These are phyloP conservation scores for Boletus subcaerulescens DNA, from an alignment of 768 basidiomycete species.

Conservation along the genomic window DNA sequence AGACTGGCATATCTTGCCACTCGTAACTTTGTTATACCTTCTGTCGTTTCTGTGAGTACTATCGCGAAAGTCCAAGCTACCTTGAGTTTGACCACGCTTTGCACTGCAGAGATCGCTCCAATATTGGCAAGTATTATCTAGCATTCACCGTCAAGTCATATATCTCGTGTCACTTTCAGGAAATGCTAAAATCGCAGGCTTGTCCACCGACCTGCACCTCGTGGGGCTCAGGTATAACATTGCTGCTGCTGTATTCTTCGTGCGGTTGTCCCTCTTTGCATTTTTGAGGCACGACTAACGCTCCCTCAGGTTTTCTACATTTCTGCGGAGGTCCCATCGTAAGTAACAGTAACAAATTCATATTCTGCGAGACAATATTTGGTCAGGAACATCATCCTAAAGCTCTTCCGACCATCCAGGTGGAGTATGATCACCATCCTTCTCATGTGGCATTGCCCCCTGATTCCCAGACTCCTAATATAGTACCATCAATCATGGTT, in stretches of 20 bases:
- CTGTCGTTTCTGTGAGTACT: conserved; percentile 46
- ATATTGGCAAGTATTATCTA: conserved; percentile 35
- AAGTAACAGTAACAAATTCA: conserved; percentile 5
- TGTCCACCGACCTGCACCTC: conserved; percentile 38
- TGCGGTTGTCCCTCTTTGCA: conserved; percentile 3
- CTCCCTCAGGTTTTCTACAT: conserved; percentile 33
- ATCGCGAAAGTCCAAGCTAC: neutral
- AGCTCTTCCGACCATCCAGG: conserved; percentile 32
- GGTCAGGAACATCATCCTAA: conserved; percentile 36
- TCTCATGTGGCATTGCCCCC: neutral
- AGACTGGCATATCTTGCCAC: conserved; percentile 43
- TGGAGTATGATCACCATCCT: conserved; percentile 26
- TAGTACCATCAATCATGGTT: conserved; percentile 39
- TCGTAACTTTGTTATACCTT: conserved; percentile 43
- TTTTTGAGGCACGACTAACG: neutral
- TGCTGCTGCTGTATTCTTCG: conserved; percentile 38
- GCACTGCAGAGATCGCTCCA: conserved; percentile 40
- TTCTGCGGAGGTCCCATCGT: conserved; percentile 37
- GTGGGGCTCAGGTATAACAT: conserved; percentile 35
- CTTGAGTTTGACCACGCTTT: neutral
- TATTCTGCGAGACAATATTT: neutral
- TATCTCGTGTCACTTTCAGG: conserved; percentile 24
- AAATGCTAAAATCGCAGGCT: conserved; percentile 44
- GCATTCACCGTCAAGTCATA: neutral
- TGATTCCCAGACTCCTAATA: conserved; percentile 12